Conservation (phyloP, 2,329 filamentous ascomycete genomes). For the Calonectria naviculata region DNA sequence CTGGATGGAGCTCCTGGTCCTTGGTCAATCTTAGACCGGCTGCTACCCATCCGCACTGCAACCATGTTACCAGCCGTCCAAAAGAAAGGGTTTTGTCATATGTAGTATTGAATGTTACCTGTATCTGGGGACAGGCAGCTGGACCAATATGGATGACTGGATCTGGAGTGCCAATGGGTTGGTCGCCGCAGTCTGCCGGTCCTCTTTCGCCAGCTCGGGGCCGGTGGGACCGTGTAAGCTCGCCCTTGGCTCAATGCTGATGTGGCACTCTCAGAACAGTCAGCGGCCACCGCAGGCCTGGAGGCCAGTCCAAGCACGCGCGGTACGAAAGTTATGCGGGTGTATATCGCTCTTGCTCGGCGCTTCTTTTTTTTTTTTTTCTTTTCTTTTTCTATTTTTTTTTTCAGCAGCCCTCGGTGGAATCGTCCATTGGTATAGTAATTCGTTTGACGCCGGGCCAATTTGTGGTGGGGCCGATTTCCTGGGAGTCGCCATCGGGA, state of each 20-base stretch:
- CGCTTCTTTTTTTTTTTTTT: background rate
- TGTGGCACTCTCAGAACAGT: slow-evolving; percentile 18
- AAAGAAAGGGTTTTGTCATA: background rate
- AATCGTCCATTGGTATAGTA: background rate
- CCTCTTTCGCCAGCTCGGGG: slow-evolving; percentile 30
- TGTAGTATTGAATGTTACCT: slow-evolving; percentile 1
- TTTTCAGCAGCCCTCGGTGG: background rate
- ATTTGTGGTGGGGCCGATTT: slow-evolving; percentile 14
- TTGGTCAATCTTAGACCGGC: slow-evolving; percentile 20
- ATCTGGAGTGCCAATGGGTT: slow-evolving; percentile 16
- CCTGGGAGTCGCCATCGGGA: slow-evolving; percentile 12
- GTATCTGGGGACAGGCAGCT: background rate
- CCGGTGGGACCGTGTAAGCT: slow-evolving; percentile 33
- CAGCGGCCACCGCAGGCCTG: slow-evolving; percentile 6
- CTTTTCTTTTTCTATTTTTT: background rate
- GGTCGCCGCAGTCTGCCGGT: slow-evolving; percentile 15
- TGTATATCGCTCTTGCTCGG: slow-evolving; percentile 3
- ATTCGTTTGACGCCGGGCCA: background rate
- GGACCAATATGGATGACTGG: background rate
- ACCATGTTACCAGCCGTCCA: slow-evolving; percentile 9
- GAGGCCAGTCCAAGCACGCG: slow-evolving; percentile 1
- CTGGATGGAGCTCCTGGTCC: slow-evolving; percentile 21
- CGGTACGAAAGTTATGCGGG: slow-evolving; percentile 17
- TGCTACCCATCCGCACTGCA: slow-evolving; percentile 2
- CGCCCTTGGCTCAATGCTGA: slow-evolving; percentile 18